Base-by-base conservation (phyloP, 257 asterid species). In the Forsythia viridissima region DNA sequence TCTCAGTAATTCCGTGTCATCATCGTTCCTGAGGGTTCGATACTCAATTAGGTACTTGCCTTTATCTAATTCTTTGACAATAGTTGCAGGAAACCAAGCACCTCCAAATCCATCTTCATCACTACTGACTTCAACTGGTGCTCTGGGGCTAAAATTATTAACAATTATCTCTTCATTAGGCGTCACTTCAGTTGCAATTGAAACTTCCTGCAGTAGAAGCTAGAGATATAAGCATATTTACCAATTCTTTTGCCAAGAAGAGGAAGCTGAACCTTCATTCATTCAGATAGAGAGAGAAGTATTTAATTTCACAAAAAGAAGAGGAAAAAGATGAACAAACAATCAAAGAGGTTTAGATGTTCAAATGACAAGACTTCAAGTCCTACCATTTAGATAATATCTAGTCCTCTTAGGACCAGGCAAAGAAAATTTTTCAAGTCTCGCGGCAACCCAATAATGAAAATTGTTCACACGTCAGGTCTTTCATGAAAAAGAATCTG, bases 101-200 rank as follows among this genome's bases (percentile, higher is more conserved):
- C 91, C 94, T 73, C 76, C 78, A 77, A 78, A 88, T 63, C 88
- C 93, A 3, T 85, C 88, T 51, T 85, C 92, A n/a, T 88, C 86
- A 38, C 79, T 81, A 73, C 82, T 74, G 34, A 87, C 85, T 85
- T 90, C 94, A 71, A 90, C 85, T 39, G 15, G 70, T 48, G 80
- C 80, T 66, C 91, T 89, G 16, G 42, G 76, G 59, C 61, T 69
- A 67, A 85, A 87, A 42, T 36, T 71, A 44, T 74, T 39, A 68
- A 71, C 77, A 16, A 61, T 30, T 39, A 34, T 68, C 57, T 63
- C 70, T 18, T 57, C 52, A 37, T 24, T 73, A 51, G 78, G 79
- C 65, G 52, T 77, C 43, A 5, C 71, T 46, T 48, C 79, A 30
- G 77, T 70, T 10, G 42, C 39, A 15, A 57, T 8, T 18, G 70